phyloP scores from a whole-genome alignment of 2,329 filamentous ascomycete genomes.

The Xylaria multiplex region DNA sequence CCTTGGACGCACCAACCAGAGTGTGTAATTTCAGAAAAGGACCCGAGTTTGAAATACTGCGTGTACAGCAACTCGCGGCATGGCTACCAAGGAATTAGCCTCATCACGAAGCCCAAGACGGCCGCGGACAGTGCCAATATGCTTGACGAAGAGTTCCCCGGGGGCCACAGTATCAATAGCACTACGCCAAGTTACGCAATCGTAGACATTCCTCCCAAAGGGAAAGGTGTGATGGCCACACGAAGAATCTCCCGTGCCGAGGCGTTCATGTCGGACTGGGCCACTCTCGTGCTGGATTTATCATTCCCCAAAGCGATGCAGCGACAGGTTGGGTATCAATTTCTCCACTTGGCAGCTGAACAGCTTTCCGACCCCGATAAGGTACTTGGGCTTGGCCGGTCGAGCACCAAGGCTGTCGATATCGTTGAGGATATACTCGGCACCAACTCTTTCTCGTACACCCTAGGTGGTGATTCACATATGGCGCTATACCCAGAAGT shows the following conservation, averaged over 20 bases:
- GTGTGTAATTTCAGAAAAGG: constrained; percentile 36
- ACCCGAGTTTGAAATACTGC: constrained; percentile 38
- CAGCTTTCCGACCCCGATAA: constrained; percentile 45
- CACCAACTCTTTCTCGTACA: constrained; percentile 50
- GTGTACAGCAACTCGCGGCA: constrained; percentile 44
- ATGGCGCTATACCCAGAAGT: constrained; percentile 44
- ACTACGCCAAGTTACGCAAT: constrained; percentile 42
- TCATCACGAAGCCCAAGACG: constrained; percentile 51
- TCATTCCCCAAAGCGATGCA: constrained; percentile 48
- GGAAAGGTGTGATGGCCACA: constrained; percentile 50
- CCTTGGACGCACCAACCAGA: constrained; percentile 44
- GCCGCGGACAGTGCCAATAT: constrained; percentile 47
- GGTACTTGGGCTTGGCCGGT: constrained; percentile 46
- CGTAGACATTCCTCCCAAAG: constrained; percentile 47
- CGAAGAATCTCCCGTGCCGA: constrained; percentile 49
- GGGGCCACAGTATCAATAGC: constrained; percentile 16
- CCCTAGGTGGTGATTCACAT: constrained; percentile 42
- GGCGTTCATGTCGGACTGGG: constrained; percentile 51
- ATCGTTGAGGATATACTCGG: constrained; percentile 51
- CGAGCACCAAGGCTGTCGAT: constrained; percentile 42
- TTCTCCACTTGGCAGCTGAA: constrained; percentile 46
- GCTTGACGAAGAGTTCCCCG: constrained; percentile 43
- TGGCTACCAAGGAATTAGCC: constrained; percentile 48
- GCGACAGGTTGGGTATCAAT: constrained; percentile 45
- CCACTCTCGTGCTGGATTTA: constrained; percentile 46